A percentile compares a stretch with the other conserved stretches of the same genome.
These are phyloP conservation scores for Rosa rugosa DNA, from an alignment of 306 rosid species.

Conservation along the genomic window DNA sequence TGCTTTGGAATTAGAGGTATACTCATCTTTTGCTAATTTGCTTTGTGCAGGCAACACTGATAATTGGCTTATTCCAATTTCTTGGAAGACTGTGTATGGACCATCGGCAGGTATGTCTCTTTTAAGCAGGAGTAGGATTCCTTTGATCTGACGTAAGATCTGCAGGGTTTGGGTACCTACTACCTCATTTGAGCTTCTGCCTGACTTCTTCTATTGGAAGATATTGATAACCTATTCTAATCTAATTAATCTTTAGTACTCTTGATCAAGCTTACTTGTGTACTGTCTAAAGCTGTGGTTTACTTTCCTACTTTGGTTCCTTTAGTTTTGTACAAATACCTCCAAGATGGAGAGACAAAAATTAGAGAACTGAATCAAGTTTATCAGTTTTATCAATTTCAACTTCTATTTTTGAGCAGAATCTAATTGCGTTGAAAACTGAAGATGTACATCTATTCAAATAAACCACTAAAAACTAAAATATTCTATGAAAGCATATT, in stretches of 20 bases:
- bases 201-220: not conserved
- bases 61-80: conserved; percentile 69
- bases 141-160: conserved; percentile 12
- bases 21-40: conserved; percentile 1
- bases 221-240: not conserved
- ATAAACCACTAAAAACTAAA: too few relatives aligned
- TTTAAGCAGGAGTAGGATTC: conserved; percentile 41
- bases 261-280: not conserved
- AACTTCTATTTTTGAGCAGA: too few relatives aligned
- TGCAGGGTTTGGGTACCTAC: not conserved
- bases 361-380: too few relatives aligned
- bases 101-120: conserved; percentile 79
- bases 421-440: too few relatives aligned
- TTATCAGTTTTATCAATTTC: too few relatives aligned
- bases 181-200: not conserved
- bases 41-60: conserved; percentile 44
- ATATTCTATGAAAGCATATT: too few relatives aligned
- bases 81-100: conserved; percentile 83
- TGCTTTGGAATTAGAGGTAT: not conserved
- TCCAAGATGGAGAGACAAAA: not conserved
- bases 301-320: not conserved
- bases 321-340: not conserved
- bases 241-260: not conserved
- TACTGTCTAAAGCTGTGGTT: not conserved
- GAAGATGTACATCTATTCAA: too few relatives aligned